Conservation (phyloP, 2,329 filamentous ascomycete genomes). For the Aureobasidium sp. region DNA sequence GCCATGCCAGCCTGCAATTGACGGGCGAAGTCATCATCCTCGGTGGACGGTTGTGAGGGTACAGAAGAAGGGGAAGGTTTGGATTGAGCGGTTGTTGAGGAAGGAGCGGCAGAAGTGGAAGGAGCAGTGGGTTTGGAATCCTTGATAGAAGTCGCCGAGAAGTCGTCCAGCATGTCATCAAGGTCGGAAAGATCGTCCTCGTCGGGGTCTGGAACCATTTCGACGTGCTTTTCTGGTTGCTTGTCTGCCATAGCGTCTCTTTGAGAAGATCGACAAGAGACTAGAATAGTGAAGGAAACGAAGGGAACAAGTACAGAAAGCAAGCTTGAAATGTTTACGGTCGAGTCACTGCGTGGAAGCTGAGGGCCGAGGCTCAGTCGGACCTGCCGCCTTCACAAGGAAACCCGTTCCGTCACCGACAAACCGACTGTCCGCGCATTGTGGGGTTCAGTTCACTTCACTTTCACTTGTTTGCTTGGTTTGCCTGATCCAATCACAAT, state of each 20-base stretch:
- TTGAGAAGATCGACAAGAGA: neutral
- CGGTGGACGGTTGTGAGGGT: slow-evolving; percentile 24
- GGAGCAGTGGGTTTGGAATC: slow-evolving; percentile 35
- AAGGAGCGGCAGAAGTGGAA: neutral
- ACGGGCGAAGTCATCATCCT: slow-evolving; percentile 73
- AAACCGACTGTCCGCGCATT: neutral
- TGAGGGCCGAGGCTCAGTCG: neutral
- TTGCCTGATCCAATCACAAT: neutral
- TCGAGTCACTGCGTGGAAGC: neutral
- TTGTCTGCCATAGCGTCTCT: slow-evolving; percentile 24
- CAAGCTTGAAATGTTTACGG: neutral
- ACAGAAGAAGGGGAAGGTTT: slow-evolving; percentile 20
- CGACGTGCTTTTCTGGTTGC: slow-evolving; percentile 18
- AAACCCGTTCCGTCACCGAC: neutral
- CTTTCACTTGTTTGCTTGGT: neutral
- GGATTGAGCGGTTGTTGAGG: slow-evolving; percentile 23
- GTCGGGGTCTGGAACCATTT: slow-evolving; percentile 66
- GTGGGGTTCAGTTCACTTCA: neutral
- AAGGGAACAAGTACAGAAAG: neutral
- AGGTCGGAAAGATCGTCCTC: slow-evolving; percentile 89
- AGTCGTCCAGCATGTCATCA: slow-evolving; percentile 86
- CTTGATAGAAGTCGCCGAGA: slow-evolving; percentile 59
- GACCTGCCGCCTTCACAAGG: neutral
- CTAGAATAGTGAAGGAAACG: neutral
- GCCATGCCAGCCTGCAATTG: slow-evolving; percentile 90